Conservation (phyloP, 2,329 filamentous ascomycete genomes). For the Phialophora verrucosa region DNA sequence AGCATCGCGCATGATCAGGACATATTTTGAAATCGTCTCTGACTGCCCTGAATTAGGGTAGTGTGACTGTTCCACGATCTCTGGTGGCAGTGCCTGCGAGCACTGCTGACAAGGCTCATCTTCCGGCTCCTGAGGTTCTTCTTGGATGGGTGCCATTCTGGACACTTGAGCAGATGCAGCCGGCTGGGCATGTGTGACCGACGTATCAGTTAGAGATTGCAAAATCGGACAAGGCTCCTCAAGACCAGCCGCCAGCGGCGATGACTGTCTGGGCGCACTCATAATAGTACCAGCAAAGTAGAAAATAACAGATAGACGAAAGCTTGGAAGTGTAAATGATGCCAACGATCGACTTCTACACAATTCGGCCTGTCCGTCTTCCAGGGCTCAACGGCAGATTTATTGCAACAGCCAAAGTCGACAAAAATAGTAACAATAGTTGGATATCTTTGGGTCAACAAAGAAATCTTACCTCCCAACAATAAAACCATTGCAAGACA, state of each 20-base stretch:
- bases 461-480: slow-evolving; percentile 7
- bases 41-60: neutral
- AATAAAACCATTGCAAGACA: neutral
- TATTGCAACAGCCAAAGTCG: neutral
- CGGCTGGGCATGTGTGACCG: neutral
- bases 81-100: neutral
- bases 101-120: slow-evolving; percentile 14
- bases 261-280: slow-evolving; percentile 11
- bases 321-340: neutral
- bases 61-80: neutral
- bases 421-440: slow-evolving; percentile 12
- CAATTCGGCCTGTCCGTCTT: neutral
- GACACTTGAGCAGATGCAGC: slow-evolving; percentile 9
- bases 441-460: neutral
- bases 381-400: neutral
- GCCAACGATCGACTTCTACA: neutral
- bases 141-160: slow-evolving; percentile 15
- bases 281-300: neutral
- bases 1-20: slow-evolving; percentile 21
- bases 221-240: slow-evolving; percentile 13
- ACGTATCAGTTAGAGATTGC: slow-evolving; percentile 8
- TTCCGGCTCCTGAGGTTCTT: slow-evolving; percentile 18
- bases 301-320: neutral
- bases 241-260: slow-evolving; percentile 12
- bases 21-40: slow-evolving; percentile 18